Evolutionary conservation across 805 yeast species (phyloP), one percentile per base, ranked within the genome.

Genomic region (Maudiozyma turicensis): DNA sequence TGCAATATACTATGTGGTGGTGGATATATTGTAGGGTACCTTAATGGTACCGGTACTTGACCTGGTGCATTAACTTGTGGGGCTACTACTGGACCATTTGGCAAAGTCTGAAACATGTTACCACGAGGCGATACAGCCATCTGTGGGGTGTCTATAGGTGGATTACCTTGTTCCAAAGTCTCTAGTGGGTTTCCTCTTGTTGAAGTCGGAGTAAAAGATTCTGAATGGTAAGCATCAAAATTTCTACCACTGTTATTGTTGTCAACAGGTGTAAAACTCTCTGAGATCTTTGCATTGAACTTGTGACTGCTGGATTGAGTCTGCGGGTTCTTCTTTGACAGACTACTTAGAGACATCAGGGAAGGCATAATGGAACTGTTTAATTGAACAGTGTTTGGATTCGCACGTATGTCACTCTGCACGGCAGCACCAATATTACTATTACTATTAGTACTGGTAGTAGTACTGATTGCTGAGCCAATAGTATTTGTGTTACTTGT

Each of bases 271-370:
- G 76, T 75, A 53, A 79, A 78, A 2, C 81, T 68, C 0, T 83
- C 80, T 2, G 78, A 70, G 4, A 70, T 64, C 46, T 79, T 79
- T 10, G 78, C 74, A 53, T 78, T 80, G 59, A 80, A 75, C 54
- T 73, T 75, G 0, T 58, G 56, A 5, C 52, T 49, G 35, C 45
- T 52, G 33, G 54, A 20, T 20, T 20, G 45, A n/a, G 54, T 5
- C 11, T 30, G 30, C 14, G 14, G 40, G 11, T 9, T 40, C 8
- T 40, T 40, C 15, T 40, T 40, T 3, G 28, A 14, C 1, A 40
- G 32, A 40, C 32, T 40, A 40, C 26, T 40, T 13, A 40, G n/a
- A 8, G 43, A 40, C 43, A 40, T 6, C 32, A 40, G n/a, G 13
- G 43, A 40, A 11, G 43, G 43, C 14, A 40, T 40, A 5, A 38